Base-by-base conservation (phyloP, 257 asterid genomes). In the Solanum sitiens region DNA sequence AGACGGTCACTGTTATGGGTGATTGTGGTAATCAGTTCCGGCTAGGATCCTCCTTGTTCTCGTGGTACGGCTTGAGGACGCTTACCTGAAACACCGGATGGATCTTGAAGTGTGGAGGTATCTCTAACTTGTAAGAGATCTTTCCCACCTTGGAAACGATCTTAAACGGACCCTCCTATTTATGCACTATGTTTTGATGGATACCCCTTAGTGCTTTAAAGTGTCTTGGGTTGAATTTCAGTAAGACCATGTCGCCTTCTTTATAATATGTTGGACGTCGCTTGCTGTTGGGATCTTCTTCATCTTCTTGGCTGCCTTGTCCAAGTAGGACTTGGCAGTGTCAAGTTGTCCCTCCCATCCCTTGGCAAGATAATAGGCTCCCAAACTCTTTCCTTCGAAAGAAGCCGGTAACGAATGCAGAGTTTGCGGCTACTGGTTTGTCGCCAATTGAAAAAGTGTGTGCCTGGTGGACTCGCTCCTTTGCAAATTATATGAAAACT, bases 21-120 rank as follows among this genome's bases (percentile, higher is more conserved):
- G 0, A 2, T 2, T 1, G 2, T 18, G 11, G 3, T 0, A 1
- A 56, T 1, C 3, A 11, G n/a, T 56, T 56, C 0, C 0, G 1
- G 0, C 1, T 56, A 7, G 11, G n/a, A 56, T 7, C n/a, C 0
- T 56, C 4, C n/a, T 0, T 18, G n/a, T 56, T n/a, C n/a, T 56
- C n/a, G 20, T 56, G 65, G 3, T 56, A 56, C 20, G n/a, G 11
- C 65, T 18, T 56, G 4, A 56, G n/a, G 65, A 56, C 0, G 11
- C 4, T 18, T 56, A 0, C 4, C 20, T 56, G 0, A 56, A 56
- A 56, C 3, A 56, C 4, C 0, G 0, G 2, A 56, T 56, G 65
- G n/a, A 56, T 18, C n/a, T 56, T 56, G n/a, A 56, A 56, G 3
- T 56, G 4, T 18, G 0, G n/a, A 18, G n/a, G 65, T 0, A 56